Evolutionary conservation across 352 stramenopile genomes (phyloP), one percentile per base, ranked within the genome.

Genomic region (Phytopythium ostracodes): DNA sequence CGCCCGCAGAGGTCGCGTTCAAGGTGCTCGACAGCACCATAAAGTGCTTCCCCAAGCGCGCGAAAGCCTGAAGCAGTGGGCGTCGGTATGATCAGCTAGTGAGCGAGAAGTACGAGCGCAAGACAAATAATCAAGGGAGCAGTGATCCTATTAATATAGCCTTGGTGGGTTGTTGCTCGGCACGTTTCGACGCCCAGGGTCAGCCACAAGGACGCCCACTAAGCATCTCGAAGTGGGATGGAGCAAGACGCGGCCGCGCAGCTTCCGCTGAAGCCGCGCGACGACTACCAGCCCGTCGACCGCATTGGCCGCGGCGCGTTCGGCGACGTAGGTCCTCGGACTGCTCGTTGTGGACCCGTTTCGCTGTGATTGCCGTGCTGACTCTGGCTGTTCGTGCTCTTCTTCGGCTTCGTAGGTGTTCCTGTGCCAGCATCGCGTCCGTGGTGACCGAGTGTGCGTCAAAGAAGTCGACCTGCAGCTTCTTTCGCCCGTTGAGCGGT

Each of bases 11-110:
- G 9, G 71, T 83, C 35, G 69, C 77, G 27, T 92, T 84, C 67
- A 92, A 91, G 63, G 72, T 92, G 14, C 57, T 92, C 12, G 84
- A 92, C 51, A 88, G 79, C 64, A 84, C 77, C 12, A 65, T 92
- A 58, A 83, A 83, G 58, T 83, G 71, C 56, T 88, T 89, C 33
- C 66, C 59, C 2, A 73, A 59, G 15, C 72, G 73, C 1, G 66
- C 72, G 12, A 53, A 29, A 8, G 24, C 15, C 14, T 53, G 47
- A 49, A 36, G 31, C 31, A 27, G 2, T 11, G 17, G 36, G 36
- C 9, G 17, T 18, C 4, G 4, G 4, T 27, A 53, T 53, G 11
- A 22, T 22, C 36, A 20, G 36, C 14, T 14, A 22, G 40, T 46
- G 40, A 24, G 4, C 11, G n/a, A n/a, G 15, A 46, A 46, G 40